These are phyloP conservation scores for Lactarius akahatsu DNA, from an alignment of 768 basidiomycete species.

Conservation along the genomic window DNA sequence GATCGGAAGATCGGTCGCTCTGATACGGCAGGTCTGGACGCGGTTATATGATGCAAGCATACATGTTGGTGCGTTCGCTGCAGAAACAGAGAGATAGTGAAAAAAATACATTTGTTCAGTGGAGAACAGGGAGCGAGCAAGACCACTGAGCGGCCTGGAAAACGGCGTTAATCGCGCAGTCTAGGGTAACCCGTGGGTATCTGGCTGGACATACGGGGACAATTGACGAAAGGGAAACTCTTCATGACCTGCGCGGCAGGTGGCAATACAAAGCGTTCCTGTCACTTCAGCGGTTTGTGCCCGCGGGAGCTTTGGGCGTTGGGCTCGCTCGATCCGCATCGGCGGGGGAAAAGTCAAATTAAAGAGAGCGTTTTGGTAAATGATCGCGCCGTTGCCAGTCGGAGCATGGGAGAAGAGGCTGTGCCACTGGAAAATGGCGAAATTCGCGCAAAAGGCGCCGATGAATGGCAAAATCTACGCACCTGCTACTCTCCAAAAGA, in stretches of 20 bases:
- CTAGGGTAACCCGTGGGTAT: neutral
- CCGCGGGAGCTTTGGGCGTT: neutral
- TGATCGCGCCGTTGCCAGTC: neutral
- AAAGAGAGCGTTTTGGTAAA: constrained; percentile 2
- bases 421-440: constrained; percentile 9
- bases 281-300: neutral
- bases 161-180: constrained; percentile 21
- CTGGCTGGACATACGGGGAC: neutral
- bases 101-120: neutral
- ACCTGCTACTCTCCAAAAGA: neutral
- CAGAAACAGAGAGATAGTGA: neutral
- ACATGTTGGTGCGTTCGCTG: neutral
- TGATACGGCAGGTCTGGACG: neutral
- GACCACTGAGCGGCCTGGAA: neutral
- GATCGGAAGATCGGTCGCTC: neutral
- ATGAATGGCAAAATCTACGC: constrained; percentile 27
- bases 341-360: neutral
- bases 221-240: neutral
- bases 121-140: neutral
- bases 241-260: neutral
- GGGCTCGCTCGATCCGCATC: constrained; percentile 15
- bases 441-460: constrained; percentile 17
- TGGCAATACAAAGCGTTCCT: neutral
- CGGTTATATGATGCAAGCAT: neutral
- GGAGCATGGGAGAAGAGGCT: neutral